Base-by-base conservation (phyloP, 495 filamentous ascomycete genomes). In the Penicillium angulare region DNA sequence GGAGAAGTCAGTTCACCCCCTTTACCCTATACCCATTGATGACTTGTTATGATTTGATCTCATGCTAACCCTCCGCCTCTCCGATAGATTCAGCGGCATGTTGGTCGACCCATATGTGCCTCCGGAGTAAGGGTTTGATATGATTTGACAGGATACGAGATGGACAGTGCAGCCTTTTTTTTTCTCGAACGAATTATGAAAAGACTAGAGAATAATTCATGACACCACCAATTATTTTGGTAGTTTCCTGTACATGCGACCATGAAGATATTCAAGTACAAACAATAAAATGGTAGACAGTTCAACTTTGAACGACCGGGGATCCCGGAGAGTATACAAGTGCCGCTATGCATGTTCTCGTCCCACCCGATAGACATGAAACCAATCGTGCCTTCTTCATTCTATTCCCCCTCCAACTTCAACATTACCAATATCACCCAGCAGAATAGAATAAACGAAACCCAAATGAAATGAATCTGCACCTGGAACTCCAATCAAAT, bases 31-130 rank as follows among this genome's bases (percentile, higher is more conserved):
- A n/a, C n/a, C n/a, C n/a, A n/a, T n/a, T n/a, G n/a, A n/a, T n/a
- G n/a, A 15, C n/a, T 10, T 26, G 13, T n/a, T 12, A 29, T 15
- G 17, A 20, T 21, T 7, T 35, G 3, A 27, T 15, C 8, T 35
- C 43, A 39, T 35, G 49, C 64, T 65, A 55, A 64, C 52, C 33
- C 21, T 26, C 31, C 38, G 32, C 7, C 43, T 55, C 36, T 31
- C 20, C 36, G 45, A 52, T 56, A 83, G 82, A 45, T 97, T 97
- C 67, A 93, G 89, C 66, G 84, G 95, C 69, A 95, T 97, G 91
- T 77, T 97, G 50, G 78, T 96, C 46, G 80, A 85, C 57, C 90
- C 92, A 9, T 95, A 87, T 68, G 78, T 86, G 38, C 88, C 90
- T 42, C 91, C 92, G 13, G 75, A 86, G 69, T 84, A 74, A 62